phyloP scores from a whole-genome alignment of 768 basidiomycete genomes.

The Lyophyllum shimeji region DNA sequence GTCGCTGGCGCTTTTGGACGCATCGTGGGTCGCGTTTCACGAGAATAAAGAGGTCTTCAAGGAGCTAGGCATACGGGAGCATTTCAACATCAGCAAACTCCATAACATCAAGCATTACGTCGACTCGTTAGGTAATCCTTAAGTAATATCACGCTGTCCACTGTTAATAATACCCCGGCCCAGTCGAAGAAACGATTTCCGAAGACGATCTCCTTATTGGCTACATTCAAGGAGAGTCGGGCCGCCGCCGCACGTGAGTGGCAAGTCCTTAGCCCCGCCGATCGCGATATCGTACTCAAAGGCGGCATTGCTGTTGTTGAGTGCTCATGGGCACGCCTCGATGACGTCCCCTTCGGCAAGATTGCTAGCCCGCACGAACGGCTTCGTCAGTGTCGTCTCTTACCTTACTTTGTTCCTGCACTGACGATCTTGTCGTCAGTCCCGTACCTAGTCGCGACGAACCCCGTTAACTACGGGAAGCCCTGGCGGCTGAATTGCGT shows the following conservation, averaged over 20 bases:
- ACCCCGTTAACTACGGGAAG: conserved; percentile 97
- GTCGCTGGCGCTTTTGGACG: conserved; percentile 23
- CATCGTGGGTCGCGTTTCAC: conserved; percentile 28
- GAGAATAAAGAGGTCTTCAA: conserved; percentile 28
- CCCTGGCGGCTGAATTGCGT: conserved; percentile 96
- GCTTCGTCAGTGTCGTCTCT: conserved; percentile 56
- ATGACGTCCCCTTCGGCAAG: conserved; percentile 93
- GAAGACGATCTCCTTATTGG: too few species aligned
- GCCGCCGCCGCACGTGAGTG: too few species aligned
- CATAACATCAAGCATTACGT: conserved; percentile 32
- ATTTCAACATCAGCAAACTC: conserved; percentile 41
- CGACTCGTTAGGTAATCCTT: too few species aligned
- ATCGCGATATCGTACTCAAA: conserved; percentile 72
- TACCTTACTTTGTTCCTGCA: background rate
- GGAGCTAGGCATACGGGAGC: conserved; percentile 20
- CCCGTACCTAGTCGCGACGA: conserved; percentile 92
- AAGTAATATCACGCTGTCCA: too few species aligned
- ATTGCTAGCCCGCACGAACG: conserved; percentile 93
- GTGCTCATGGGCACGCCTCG: conserved; percentile 95
- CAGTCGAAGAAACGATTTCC: too few species aligned
- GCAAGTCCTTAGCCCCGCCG: conserved; percentile 78
- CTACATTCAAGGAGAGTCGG: too few species aligned
- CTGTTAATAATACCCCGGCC: too few species aligned
- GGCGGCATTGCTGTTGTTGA: conserved; percentile 95
- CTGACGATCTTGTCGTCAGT: conserved; percentile 48